Evolutionary conservation across 2,329 filamentous ascomycete species (phyloP).

Genomic region (Talaromyces sp.): DNA sequence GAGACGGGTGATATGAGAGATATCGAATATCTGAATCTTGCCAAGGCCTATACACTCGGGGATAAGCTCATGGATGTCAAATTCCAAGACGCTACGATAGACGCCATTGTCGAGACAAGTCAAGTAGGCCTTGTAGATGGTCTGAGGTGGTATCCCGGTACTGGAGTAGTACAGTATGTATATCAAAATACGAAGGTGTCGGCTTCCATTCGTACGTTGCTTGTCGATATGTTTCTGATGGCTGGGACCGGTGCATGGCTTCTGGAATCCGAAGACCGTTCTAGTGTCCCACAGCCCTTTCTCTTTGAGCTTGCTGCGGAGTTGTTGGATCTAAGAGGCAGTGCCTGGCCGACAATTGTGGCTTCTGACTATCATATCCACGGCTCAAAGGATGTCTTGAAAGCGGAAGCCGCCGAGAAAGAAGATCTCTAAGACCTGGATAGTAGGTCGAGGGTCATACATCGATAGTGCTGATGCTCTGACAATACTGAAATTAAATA

Average conservation of each 20-base stretch:
- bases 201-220: not conserved
- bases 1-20: not conserved
- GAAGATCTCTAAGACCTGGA: no score
- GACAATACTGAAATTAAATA: no score
- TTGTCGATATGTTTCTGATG: not conserved
- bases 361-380: not conserved
- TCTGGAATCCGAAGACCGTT: no score
- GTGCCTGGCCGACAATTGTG: not conserved
- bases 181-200: not conserved
- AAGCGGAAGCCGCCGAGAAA: not conserved
- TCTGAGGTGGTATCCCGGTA: not conserved
- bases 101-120: not conserved
- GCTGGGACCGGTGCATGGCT: not conserved
- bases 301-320: not conserved
- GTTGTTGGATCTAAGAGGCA: not conserved
- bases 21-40: not conserved
- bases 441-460: no score
- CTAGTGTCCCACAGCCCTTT: not conserved
- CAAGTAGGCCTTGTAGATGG: not conserved
- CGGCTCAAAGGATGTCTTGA: not conserved
- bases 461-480: no score
- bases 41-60: not conserved
- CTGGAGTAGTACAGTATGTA: not conserved
- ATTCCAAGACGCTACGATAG: not conserved
- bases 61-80: not conserved